Conservation (phyloP, 352 stramenopile genomes). For the Pythium aquatile region DNA sequence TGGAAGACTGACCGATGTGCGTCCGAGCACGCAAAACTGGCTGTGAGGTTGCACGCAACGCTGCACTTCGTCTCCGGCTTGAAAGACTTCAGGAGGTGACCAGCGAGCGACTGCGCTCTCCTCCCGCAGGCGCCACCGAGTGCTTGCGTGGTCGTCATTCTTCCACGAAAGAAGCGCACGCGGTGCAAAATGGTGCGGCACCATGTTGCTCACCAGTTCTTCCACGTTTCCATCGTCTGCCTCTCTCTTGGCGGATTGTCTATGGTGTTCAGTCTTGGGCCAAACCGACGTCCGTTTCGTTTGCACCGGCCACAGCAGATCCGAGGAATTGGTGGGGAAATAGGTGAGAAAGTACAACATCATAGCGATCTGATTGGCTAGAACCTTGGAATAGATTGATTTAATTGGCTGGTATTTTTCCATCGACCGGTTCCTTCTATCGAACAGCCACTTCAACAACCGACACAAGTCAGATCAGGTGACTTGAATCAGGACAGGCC, state of each 20-base stretch:
- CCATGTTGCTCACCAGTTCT: not conserved
- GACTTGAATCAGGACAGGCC: not conserved
- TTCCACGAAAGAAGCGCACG: slow-evolving; percentile 7
- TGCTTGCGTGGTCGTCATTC: not conserved
- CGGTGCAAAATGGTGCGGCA: not conserved
- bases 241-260: slow-evolving; percentile 4
- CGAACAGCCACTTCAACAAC: not conserved
- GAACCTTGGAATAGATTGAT: not conserved
- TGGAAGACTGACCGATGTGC: not conserved
- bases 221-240: not conserved
- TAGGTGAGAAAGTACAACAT: not conserved
- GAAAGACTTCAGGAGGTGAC: not conserved
- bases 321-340: not conserved
- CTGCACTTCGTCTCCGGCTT: not conserved
- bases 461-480: not conserved
- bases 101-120: not conserved
- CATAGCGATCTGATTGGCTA: not conserved
- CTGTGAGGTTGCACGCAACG: not conserved
- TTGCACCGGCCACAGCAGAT: not conserved
- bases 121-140: not conserved
- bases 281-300: not conserved
- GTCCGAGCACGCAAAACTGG: slow-evolving; percentile 10
- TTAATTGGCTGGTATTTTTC: not conserved
- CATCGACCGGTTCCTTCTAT: not conserved
- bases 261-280: slow-evolving; percentile 3